Evolutionary conservation across 2,329 filamentous ascomycete species (phyloP).

Genomic region (Dactylellina leptospora): DNA sequence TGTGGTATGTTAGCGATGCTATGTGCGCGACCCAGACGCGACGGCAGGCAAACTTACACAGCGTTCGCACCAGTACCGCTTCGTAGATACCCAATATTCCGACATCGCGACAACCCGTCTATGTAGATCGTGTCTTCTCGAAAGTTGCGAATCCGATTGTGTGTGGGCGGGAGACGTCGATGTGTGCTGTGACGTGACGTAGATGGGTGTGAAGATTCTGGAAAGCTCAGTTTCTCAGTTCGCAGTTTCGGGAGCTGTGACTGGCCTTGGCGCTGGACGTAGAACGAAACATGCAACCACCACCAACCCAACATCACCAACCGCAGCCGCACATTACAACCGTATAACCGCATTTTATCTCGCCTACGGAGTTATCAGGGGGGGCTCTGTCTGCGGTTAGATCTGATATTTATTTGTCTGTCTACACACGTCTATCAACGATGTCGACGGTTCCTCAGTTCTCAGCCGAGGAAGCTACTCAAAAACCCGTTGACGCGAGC

Average conservation of each 20-base stretch:
- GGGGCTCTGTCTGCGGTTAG: background rate
- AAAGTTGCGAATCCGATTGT: background rate
- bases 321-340: background rate
- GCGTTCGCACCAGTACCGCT: conserved; percentile 98
- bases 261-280: conserved; percentile 26
- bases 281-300: background rate
- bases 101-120: conserved; percentile 70
- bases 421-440: no score
- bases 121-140: background rate
- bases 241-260: conserved; percentile 6
- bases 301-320: no score
- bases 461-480: conserved; percentile 5
- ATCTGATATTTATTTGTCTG: background rate
- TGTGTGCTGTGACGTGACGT: conserved; percentile 9
- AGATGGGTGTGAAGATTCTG: conserved; percentile 40
- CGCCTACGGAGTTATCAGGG: no score
- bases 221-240: conserved; percentile 10
- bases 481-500: background rate
- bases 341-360: no score
- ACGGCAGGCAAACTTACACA: conserved; percentile 65
- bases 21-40: background rate
- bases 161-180: background rate
- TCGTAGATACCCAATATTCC: conserved; percentile 98
- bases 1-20: conserved; percentile 13
- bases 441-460: conserved; percentile 41